Base-by-base conservation (phyloP, 2,329 filamentous ascomycete species). In the Madurella mycetomatis region DNA sequence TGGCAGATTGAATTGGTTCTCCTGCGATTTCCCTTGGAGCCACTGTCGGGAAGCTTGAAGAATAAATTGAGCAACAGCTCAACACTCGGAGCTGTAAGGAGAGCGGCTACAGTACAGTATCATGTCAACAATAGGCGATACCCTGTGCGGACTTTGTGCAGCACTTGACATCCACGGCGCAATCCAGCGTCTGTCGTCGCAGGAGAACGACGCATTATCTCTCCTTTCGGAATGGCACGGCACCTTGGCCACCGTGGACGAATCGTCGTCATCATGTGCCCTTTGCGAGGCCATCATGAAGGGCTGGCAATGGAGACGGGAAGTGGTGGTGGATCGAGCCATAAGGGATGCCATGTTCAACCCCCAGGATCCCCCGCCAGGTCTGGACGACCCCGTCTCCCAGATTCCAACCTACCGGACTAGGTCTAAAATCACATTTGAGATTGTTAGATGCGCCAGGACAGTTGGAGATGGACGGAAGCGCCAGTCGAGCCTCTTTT, bases 251-350 rank as follows among this genome's bases (percentile, higher is more conserved):
- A 45, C 32, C 17, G 46, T 59, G 32, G 47, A 54, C 7, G 18
- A 16, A 9, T 56, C 54, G 12, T 44, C 56, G 11, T 12, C 32
- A 4, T 47, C 52, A 2, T 60, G 52, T 32, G 19, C 30, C 1
- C 47, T 60, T 7, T 60, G 55, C 17, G 9, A 17, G 0, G 12
- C 41, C 5, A 37, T 60, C 49, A 53, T 60, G 47, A 52, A 55
- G 13, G 49, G 55, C 11, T 60, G 55, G 57, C 31, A 46, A 12
- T 9, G 37, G 30, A 47, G 45, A 40, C 49, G 57, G 25, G 46
- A 48, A n/a, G 25, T 41, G 39, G 53, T 54, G 13, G 55, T 60
- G 13, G 43, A 49, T n/a, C 30, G 34, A 2, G 46, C 42, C 4
- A 41, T 37, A 11, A n/a, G 16, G 16, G 12, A 47, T 9, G 49